Evolutionary conservation across 768 basidiomycete species (phyloP), one percentile per base, ranked within the genome.

Genomic region (Symmetrospora coprosmae): DNA sequence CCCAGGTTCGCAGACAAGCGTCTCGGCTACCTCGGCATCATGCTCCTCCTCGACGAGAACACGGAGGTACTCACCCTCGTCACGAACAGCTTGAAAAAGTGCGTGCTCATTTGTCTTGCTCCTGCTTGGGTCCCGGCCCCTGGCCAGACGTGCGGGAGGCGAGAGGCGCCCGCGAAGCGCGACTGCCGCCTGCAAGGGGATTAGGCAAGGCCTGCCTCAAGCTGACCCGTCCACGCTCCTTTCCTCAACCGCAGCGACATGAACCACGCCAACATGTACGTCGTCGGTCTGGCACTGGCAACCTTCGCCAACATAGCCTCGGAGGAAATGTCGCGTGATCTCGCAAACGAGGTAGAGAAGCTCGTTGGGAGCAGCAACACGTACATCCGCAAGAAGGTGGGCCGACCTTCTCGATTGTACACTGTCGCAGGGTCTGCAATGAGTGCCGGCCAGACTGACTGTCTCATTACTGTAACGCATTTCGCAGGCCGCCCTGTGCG

Each of bases 251-350:
- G 27, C 67, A 99, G 92, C 75, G 94, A 99, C 74, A 87, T 99
- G 88, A 97, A 97, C 73, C 91, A 96, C 72, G 84, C 91, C 1
- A 96, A 96, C 74, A 94, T 94, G 87, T 97, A 96, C 72, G 87
- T 86, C 2, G 94, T 97, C 25, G 94, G 94, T 5, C 80, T 99
- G 58, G 92, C 90, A 1, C 81, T 99, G 34, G 96, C 90, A 69
- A 97, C 94, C 0, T 97, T 99, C 70, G 94, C 92, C 61, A 96
- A 97, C 70, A 97, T 97, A 66, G 89, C 94, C 9, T 94, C 90
- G 19, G 94, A 99, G 73, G 94, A 99, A 74, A 99, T 99, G 94
- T 90, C 92, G 28, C 82, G 94, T 64, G 94, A 99, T 78, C 77
- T 99, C 66, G 86, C 86, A 53, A 92, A 96, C 69, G 94, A 97